Conservation (phyloP, 257 asterid species). For the Gentiana dahurica region DNA sequence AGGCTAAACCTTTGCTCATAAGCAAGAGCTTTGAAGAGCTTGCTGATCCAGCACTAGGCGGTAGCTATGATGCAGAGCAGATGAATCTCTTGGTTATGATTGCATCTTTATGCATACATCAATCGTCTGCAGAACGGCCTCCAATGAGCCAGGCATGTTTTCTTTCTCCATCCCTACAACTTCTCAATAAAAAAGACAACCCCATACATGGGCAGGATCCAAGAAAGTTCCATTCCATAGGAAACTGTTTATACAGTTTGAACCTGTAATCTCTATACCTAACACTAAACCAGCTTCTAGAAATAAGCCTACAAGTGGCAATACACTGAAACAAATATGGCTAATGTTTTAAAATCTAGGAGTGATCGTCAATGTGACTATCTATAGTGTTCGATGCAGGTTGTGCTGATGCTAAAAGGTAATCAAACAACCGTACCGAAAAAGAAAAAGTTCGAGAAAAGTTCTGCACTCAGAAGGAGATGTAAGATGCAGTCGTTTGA, state of each 20-base stretch:
- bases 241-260: neutral
- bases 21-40: slow-evolving; percentile 37
- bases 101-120: slow-evolving; percentile 70
- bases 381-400: slow-evolving; percentile 25
- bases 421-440: slow-evolving; percentile 41
- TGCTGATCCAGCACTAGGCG: slow-evolving; percentile 58
- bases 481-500: slow-evolving; percentile 9
- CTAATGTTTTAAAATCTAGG: too few species aligned
- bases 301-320: too few species aligned
- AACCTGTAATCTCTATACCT: too few species aligned
- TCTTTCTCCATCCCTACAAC: neutral
- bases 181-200: too few species aligned
- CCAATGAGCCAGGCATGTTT: slow-evolving; percentile 67
- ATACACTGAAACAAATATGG: too few species aligned
- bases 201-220: too few species aligned
- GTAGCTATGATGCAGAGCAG: slow-evolving; percentile 52
- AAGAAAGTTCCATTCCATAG: too few species aligned
- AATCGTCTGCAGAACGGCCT: slow-evolving; percentile 63
- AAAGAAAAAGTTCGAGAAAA: slow-evolving; percentile 57
- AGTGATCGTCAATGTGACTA: too few species aligned
- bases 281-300: too few species aligned
- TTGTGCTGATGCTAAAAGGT: slow-evolving; percentile 60
- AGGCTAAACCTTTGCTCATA: slow-evolving; percentile 78
- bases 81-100: slow-evolving; percentile 50
- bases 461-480: slow-evolving; percentile 60